Evolutionary conservation across 139 green algal genomes (phyloP), one percentile per base, ranked within the genome.

Genomic region (Chlamydomonas urium): DNA sequence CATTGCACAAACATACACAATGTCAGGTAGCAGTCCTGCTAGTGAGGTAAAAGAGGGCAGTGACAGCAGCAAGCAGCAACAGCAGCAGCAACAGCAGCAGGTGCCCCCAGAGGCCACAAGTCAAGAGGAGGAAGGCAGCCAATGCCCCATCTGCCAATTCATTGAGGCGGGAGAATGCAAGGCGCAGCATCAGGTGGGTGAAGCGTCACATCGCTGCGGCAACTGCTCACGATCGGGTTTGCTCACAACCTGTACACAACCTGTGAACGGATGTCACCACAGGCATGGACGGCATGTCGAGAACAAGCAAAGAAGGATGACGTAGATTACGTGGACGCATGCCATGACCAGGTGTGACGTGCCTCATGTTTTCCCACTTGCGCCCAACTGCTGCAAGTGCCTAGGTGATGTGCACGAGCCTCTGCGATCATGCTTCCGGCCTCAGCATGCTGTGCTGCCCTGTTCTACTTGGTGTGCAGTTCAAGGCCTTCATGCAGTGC

Each of bases 401-500:
- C 5, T 62, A 17, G 23, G 53, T 31, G 24, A 62, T 29, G 53
- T 29, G 42, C 10, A 17, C 42, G 42, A n/a, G 42, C 17, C 14
- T 17, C 14, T 53, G 42, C 42, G 42, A 10, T 53, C 42, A n/a
- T 17, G 14, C 42, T 53, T n/a, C 42, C 17, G 42, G 42, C 42
- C 42, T n/a, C 42, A 10, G 14, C 17, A 17, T 53, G n/a, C 42
- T 53, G 14, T 53, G 42, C 42, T 53, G 42, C 42, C 14, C 17
- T 53, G 42, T 57, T n/a, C 3, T 36, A 2, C 29, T 26, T 62
- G 3, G 24, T 5, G 3, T 48, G 45, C 75, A 80, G 75, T 80
- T 80, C 68, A 80, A 80, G 61, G 3, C 47, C 32, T 80, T 80
- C 60, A 47, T 80, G 45, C 75, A 80, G 60, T 80, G 75, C 38